Evolutionary conservation across 225 moss, liverwort and hornwort genomes (phyloP), one percentile per base, ranked within the genome.

Genomic region (Marchantia paleacea): DNA sequence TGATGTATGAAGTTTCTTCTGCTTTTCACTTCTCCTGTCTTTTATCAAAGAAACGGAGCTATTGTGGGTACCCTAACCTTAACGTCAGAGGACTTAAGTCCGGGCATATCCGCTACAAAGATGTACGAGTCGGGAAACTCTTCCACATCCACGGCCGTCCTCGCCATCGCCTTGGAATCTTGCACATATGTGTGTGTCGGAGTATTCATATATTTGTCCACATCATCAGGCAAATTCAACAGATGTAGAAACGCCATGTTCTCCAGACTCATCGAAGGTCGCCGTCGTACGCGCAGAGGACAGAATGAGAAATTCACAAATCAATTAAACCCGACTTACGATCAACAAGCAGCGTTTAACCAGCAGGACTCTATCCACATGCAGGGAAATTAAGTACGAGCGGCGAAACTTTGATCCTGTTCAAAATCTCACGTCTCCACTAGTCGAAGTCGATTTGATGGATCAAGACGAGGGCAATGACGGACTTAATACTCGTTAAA

Each of bases 41-140:
- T 13, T 12, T 68, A 28, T 13, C 13, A 68, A 16, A 15, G 19
- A 26, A 73, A 10, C 3, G 54, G 3, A 20, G 19, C 52, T 52
- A 6, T 0, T 12, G 25, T 20, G 10, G 12, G 7, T 2, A 39
- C 11, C 31, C 57, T 72, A 14, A 86, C 88, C 88, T 88, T 86
- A 0, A 86, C 80, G 55, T 90, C 86, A 0, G 83, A 80, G 49
- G 88, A 84, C 48, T 86, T 90, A 25, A 90, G 86, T 52, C 88
- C 88, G 7, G 86, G 88, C 90, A 86, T 85, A 20, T 90, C 88
- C 18, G 83, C 90, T 6, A 83, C 85, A 12, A 86, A 90, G 20
- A 85, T 73, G 49, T 85, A 84, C 15, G 85, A 73, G 8, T 88
- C 68, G 0, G 86, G 78, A 26, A 83, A 76, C 81, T 90, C 90